Percentiles rank a stretch among this genome's conserved stretches.
Conservation (phyloP, 768 basidiomycete species). For the Lactarius trivialis region DNA sequence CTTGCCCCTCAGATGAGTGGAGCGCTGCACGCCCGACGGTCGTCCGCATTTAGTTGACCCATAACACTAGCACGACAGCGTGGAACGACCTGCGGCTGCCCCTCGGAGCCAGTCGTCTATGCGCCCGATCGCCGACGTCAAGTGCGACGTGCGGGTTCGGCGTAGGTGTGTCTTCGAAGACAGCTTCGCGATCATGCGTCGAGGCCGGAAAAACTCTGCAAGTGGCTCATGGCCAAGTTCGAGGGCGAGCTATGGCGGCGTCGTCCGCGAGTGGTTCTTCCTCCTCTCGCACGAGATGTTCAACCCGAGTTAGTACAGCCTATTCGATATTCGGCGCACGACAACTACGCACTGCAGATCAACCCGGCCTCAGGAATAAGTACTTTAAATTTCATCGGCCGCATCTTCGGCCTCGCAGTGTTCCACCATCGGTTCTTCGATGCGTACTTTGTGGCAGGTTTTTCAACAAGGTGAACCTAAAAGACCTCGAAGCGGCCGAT, state of each 20-base stretch:
- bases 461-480: slow-evolving; percentile 56
- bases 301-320: slow-evolving; percentile 74
- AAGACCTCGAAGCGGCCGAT: slow-evolving; percentile 65
- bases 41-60: slow-evolving; percentile 70
- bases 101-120: slow-evolving; percentile 79
- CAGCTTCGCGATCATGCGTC: slow-evolving; percentile 83
- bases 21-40: slow-evolving; percentile 83
- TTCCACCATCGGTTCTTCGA: slow-evolving; percentile 77
- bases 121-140: slow-evolving; percentile 58
- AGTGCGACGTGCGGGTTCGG: slow-evolving; percentile 81
- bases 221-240: slow-evolving; percentile 65
- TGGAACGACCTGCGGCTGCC: slow-evolving; percentile 83
- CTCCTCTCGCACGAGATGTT: slow-evolving; percentile 77
- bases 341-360: slow-evolving; percentile 77
- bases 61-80: slow-evolving; percentile 79
- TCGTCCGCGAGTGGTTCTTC: slow-evolving; percentile 86
- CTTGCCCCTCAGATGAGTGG: slow-evolving; percentile 88
- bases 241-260: slow-evolving; percentile 74
- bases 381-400: slow-evolving; percentile 82
- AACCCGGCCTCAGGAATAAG: slow-evolving; percentile 72
- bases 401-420: slow-evolving; percentile 64
- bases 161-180: slow-evolving; percentile 81
- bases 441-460: slow-evolving; percentile 71
- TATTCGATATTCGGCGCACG: slow-evolving; percentile 77
- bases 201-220: slow-evolving; percentile 65